Conservation (phyloP, 2,329 filamentous ascomycete genomes). For the Bipolaris cookei region DNA sequence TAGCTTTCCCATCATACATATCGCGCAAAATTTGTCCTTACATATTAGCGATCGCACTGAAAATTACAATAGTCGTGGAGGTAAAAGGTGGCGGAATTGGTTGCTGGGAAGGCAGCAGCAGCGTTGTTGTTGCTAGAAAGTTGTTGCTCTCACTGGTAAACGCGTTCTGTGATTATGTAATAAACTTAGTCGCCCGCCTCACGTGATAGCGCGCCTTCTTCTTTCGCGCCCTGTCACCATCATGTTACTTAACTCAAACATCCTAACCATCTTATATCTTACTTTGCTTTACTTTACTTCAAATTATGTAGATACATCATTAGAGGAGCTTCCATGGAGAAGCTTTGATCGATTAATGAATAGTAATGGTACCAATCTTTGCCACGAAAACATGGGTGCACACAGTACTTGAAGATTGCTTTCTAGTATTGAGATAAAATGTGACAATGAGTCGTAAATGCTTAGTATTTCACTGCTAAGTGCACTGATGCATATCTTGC, state of each 20-base stretch:
- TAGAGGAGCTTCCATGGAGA: no score
- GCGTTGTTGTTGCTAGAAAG: conserved; percentile 7
- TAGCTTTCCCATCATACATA: background rate
- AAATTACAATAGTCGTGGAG: background rate
- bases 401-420: background rate
- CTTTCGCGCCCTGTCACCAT: background rate
- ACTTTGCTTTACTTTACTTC: background rate
- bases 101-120: background rate
- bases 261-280: background rate
- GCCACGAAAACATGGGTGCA: background rate
- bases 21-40: background rate
- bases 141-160: conserved; percentile 15
- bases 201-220: conserved; percentile 16
- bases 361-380: background rate
- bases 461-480: background rate
- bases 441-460: background rate
- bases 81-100: background rate
- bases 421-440: background rate
- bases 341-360: background rate
- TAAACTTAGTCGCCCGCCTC: background rate
- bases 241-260: background rate
- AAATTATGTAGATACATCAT: background rate
- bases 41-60: conserved; percentile 8
- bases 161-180: conserved; percentile 19
- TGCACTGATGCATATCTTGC: background rate